Evolutionary conservation across 306 rosid species (phyloP).

Genomic region (Pyrus betulifolia): DNA sequence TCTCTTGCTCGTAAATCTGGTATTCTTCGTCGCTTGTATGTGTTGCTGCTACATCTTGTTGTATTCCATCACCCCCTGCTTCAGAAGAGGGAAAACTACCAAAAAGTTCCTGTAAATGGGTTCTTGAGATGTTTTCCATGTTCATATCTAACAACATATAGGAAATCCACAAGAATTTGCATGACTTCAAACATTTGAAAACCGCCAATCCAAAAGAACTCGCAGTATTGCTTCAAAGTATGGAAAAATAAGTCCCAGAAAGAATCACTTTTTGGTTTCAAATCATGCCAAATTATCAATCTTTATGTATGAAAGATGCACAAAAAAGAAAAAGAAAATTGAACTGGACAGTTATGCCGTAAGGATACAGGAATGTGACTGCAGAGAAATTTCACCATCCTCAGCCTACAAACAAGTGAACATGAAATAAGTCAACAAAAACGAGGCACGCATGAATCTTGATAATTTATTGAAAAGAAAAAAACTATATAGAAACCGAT

Average conservation of each 20-base stretch:
- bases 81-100: constrained; percentile 60
- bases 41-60: constrained; percentile 12
- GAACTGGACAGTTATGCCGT: neutral
- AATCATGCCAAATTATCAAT: too few species aligned
- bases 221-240: too few species aligned
- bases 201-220: too few species aligned
- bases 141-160: constrained; percentile 42
- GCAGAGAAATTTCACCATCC: constrained; percentile 49
- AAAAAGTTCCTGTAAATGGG: constrained; percentile 75
- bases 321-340: neutral
- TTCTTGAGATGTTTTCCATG: constrained; percentile 54
- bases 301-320: too few species aligned
- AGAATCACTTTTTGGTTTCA: too few species aligned
- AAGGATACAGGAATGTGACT: constrained; percentile 63
- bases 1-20: constrained; percentile 54
- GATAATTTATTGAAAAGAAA: too few species aligned
- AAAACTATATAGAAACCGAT: neutral
- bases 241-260: too few species aligned
- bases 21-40: constrained; percentile 56
- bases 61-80: constrained; percentile 19
- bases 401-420: constrained; percentile 45
- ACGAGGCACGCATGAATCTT: too few species aligned
- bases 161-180: constrained; percentile 29
- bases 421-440: constrained; percentile 7
- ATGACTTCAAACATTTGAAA: neutral